These are phyloP conservation scores for Picochlorum sp. DNA, from an alignment of 139 green algal genomes.

Conservation along the genomic window DNA sequence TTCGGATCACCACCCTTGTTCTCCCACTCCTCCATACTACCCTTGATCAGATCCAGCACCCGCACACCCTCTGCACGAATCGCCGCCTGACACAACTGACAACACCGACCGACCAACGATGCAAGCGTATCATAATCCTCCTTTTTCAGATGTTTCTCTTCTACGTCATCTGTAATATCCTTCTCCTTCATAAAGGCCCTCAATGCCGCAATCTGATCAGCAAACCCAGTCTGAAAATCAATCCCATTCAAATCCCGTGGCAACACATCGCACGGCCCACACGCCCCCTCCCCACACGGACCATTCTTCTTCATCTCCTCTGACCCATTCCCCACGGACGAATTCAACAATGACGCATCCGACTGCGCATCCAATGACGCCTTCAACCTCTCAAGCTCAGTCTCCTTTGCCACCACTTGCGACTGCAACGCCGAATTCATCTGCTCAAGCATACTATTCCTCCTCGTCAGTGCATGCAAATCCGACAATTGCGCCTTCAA, in stretches of 20 bases:
- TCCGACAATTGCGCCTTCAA: conserved; percentile 3
- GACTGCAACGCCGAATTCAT: conserved; percentile 25
- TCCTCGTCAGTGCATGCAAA: conserved; percentile 13
- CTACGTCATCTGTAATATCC: not conserved
- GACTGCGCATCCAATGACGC: conserved; percentile 6
- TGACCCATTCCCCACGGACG: not conserved
- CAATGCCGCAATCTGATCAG: conserved; percentile 13
- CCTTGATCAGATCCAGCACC: conserved; percentile 22
- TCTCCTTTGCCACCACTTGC: conserved; percentile 19
- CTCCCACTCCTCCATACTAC: not conserved
- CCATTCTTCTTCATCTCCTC: not conserved
- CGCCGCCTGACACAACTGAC: conserved; percentile 33
- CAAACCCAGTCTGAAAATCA: conserved; percentile 26
- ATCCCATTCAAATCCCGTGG: conserved; percentile 16
- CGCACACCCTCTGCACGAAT: conserved; percentile 23
- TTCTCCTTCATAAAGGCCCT: conserved; percentile 19
- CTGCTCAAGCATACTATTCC: conserved; percentile 28
- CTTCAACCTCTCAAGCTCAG: conserved; percentile 28
- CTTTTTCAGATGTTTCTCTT: not conserved
- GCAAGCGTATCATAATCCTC: conserved; percentile 8
- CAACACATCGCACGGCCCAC: conserved; percentile 14
- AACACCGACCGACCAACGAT: conserved; percentile 18
- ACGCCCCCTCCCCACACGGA: not conserved
- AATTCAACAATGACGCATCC: not conserved
- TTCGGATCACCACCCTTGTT: not conserved